A percentile compares a stretch with the other conserved stretches of the same genome.
These are phyloP conservation scores for Pseudogymnoascus sp. DNA, from an alignment of 2,329 filamentous ascomycete species.

Conservation along the genomic window DNA sequence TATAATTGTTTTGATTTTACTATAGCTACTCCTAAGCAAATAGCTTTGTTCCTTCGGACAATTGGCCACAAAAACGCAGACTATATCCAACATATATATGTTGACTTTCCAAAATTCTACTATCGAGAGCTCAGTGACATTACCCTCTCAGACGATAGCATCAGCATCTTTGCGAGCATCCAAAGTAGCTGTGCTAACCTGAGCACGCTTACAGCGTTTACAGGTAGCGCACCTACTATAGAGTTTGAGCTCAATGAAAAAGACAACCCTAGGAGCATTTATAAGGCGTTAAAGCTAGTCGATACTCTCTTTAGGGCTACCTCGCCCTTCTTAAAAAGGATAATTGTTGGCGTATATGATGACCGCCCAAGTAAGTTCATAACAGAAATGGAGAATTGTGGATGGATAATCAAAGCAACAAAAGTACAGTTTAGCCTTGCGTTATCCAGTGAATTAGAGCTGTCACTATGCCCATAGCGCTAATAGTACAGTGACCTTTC, in stretches of 20 bases:
- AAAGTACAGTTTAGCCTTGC: background rate
- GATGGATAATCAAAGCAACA: constrained; percentile 20
- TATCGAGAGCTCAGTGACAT: constrained; percentile 12
- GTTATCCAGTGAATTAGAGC: too few relatives aligned
- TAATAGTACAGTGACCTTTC: too few relatives aligned
- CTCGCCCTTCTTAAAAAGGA: constrained; percentile 18
- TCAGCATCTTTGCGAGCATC: constrained; percentile 15
- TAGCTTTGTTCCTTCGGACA: constrained; percentile 18
- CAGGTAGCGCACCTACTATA: constrained; percentile 2
- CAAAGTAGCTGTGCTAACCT: constrained; percentile 18
- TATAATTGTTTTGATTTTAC: constrained; percentile 21
- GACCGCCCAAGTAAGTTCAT: constrained; percentile 16
- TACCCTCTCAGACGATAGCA: constrained; percentile 11
- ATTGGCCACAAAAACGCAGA: constrained; percentile 20
- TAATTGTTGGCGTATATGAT: constrained; percentile 20
- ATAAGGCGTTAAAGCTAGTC: constrained; percentile 16
- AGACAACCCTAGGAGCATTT: constrained; percentile 11
- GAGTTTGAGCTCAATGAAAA: constrained; percentile 9
- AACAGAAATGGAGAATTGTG: constrained; percentile 19
- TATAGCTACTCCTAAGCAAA: background rate
- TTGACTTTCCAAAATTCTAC: constrained; percentile 16
- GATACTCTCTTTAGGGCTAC: constrained; percentile 21
- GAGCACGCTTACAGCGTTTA: constrained; percentile 14
- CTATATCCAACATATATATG: constrained; percentile 15
- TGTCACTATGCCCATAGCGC: too few relatives aligned